Conservation (phyloP, 2,329 filamentous ascomycete genomes). For the Sarocladiaceae sp. region DNA sequence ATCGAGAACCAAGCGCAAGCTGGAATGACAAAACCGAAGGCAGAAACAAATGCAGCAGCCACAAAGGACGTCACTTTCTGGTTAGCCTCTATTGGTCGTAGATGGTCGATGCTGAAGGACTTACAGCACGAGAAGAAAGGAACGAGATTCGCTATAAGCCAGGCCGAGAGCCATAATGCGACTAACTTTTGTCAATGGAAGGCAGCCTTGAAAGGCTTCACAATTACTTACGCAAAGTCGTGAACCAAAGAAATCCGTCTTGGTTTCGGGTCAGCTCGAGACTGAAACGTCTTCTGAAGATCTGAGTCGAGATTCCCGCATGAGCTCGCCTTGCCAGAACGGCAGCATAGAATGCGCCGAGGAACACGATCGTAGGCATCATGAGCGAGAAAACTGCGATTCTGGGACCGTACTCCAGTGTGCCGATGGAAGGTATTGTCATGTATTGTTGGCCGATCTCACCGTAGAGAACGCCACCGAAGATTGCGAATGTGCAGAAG, state of each 20-base stretch:
- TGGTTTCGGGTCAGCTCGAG: not conserved
- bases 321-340: conserved; percentile 2
- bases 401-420: not conserved
- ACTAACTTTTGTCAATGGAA: not conserved
- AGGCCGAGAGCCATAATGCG: conserved; percentile 9
- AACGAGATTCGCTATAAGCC: conserved; percentile 4
- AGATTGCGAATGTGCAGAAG: conserved; percentile 4
- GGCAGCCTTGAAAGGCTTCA: not conserved
- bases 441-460: conserved; percentile 7
- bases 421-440: not conserved
- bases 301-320: not conserved
- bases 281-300: not conserved
- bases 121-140: conserved; percentile 10
- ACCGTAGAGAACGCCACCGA: conserved; percentile 10
- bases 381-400: conserved; percentile 3
- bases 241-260: not conserved
- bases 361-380: conserved; percentile 8
- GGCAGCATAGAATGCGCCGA: conserved; percentile 10
- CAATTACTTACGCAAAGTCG: not conserved
- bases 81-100: not conserved
- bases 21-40: conserved; percentile 11
- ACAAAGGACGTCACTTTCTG: conserved; percentile 11
- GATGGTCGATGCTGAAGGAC: not conserved
- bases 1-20: conserved; percentile 10
- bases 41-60: conserved; percentile 7